Percentiles rank a stretch among this genome's conserved stretches.
phyloP scores from a whole-genome alignment of 179 eudicot genomes.

The Drosera spatulata region DNA sequence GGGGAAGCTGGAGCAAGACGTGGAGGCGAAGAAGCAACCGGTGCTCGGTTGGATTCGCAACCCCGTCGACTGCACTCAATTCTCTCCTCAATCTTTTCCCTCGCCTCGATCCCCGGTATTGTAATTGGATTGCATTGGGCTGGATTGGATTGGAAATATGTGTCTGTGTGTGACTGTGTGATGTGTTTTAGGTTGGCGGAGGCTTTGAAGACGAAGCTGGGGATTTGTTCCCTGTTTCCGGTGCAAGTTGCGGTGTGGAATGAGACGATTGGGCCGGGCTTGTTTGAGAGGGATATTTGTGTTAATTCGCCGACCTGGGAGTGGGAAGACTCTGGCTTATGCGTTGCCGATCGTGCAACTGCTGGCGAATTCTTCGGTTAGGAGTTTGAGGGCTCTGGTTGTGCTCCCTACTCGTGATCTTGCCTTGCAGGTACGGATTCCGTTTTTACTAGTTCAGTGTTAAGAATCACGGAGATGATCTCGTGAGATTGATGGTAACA shows the following conservation, averaged over 20 bases:
- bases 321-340: conserved; percentile 91
- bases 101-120: conserved; percentile 55
- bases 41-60: conserved; percentile 87
- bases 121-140: background rate
- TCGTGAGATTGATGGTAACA: too few species aligned
- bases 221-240: conserved; percentile 68
- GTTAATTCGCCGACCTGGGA: conserved; percentile 94
- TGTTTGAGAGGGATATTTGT: conserved; percentile 83
- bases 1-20: conserved; percentile 21
- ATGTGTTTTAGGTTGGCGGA: conserved; percentile 43
- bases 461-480: too few species aligned
- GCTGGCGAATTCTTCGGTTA: conserved; percentile 54
- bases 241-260: conserved; percentile 98
- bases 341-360: conserved; percentile 81
- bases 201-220: conserved; percentile 58
- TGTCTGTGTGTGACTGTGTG: background rate
- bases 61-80: conserved; percentile 47
- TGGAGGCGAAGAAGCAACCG: conserved; percentile 33
- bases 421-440: conserved; percentile 75
- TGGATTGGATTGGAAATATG: background rate
- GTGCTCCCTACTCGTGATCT: conserved; percentile 95
- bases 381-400: conserved; percentile 80
- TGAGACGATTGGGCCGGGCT: conserved; percentile 95
- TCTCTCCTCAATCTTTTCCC: conserved; percentile 48
- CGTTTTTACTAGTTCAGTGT: too few species aligned